Evolutionary conservation across 2,329 filamentous ascomycete species (phyloP), one percentile per base, ranked within the genome.

Genomic region (Neopestalotiopsis clavispora): DNA sequence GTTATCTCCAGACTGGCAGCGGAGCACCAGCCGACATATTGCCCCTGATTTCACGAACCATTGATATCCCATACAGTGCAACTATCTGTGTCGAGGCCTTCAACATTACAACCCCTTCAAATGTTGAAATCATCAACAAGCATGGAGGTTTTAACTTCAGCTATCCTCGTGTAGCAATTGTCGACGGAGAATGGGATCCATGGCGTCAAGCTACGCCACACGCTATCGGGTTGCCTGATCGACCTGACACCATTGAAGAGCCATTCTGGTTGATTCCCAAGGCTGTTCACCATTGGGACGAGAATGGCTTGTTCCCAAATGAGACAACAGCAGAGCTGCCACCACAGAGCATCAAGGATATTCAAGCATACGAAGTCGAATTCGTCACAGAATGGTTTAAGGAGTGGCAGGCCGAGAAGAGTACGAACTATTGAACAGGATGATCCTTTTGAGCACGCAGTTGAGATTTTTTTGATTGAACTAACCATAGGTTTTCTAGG

Each of bases 201-300:
- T 97, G 94, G 94, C 87, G 91, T 20, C 88, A 89, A 0, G 92
- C 92, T 0, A 92, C 91, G 0, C 89, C 92, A 0, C 90, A 95
- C 64, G 90, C 90, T 0, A 86, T 89, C n/a, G 86, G 84, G 1
- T 85, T 89, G 0, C 83, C 85, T 0, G 80, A 83, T 38, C 84
- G 92, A 23, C 79, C 82, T 14, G 92, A 86, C 59, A 92, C 92
- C 0, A 80, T 83, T 0, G 85, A 84, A 62, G 87, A 94, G 81
- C 93, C 93, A 0, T 92, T 91, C 71, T 84, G 93, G n/a, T 76
- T 95, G 60, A 94, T 97, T 60, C 82, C 85, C 3, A 86, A 87
- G n/a, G 92, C 89, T 0, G 92, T 95, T 23, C 94, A 97, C 78
- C 93, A 95, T 77, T 96, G 92, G 91, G 92, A 93, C 72, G 90